Evolutionary conservation across 1,139 yeast genomes (phyloP).

Genomic region (Candida neerlandica): DNA sequence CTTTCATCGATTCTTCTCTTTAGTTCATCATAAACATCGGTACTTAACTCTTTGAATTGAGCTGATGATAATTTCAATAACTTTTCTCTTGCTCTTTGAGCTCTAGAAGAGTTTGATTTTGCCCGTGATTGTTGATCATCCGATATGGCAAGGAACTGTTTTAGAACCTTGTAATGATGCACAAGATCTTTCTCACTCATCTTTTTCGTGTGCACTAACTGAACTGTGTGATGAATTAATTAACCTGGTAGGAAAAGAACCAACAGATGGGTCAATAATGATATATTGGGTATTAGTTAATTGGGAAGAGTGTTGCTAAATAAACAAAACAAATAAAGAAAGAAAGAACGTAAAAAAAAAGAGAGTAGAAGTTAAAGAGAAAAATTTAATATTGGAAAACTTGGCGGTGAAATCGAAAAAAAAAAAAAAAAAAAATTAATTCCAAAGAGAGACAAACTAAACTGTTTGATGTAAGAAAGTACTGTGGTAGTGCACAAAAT

Average conservation of each 20-base stretch:
- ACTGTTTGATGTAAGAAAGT: neutral
- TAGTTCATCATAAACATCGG: constrained; percentile 92
- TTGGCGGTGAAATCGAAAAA: neutral
- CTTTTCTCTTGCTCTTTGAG: constrained; percentile 82
- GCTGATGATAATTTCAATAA: constrained; percentile 74
- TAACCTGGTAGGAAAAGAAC: neutral
- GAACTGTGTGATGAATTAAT: neutral
- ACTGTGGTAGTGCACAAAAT: neutral
- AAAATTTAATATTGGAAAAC: neutral
- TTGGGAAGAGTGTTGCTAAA: neutral
- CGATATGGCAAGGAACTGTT: constrained; percentile 55
- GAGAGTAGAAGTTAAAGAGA: neutral
- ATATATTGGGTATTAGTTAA: too few species aligned
- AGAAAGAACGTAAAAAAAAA: neutral
- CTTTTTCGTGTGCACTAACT: neutral
- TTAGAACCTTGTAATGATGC: constrained; percentile 52
- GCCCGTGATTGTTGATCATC: constrained; percentile 47
- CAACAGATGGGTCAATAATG: neutral
- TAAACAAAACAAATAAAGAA: neutral
- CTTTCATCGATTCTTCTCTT: constrained; percentile 67
- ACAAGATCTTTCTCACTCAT: constrained; percentile 43
- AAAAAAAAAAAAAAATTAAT: neutral
- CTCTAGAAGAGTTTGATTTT: constrained; percentile 56
- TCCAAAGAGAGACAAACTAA: neutral
- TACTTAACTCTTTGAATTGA: constrained; percentile 87